Conservation (phyloP, 768 basidiomycete species). For the Harrya chromipes region DNA sequence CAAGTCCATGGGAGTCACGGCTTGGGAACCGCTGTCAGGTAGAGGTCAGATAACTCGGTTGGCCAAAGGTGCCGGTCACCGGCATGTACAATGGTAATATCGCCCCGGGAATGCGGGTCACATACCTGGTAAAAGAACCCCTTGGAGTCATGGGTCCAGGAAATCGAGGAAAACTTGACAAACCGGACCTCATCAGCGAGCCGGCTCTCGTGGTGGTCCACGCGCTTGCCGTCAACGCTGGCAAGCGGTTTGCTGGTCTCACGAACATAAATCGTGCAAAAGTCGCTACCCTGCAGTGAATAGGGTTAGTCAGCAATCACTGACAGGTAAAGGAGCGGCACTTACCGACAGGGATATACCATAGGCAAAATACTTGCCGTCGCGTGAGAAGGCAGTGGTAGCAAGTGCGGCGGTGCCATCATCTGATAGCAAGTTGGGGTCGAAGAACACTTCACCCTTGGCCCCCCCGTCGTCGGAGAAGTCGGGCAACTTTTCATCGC, state of each 20-base stretch:
- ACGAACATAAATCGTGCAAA: conserved; percentile 65
- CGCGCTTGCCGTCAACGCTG: conserved; percentile 33
- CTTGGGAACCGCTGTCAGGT: conserved; percentile 52
- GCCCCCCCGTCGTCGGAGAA: conserved; percentile 42
- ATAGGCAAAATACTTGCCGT: conserved; percentile 73
- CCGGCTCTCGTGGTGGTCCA: conserved; percentile 47
- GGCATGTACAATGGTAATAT: neutral
- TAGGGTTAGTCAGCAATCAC: neutral
- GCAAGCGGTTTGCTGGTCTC: conserved; percentile 57
- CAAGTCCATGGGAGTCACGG: conserved; percentile 42
- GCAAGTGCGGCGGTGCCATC: conserved; percentile 72
- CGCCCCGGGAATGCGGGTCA: neutral
- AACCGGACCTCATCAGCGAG: conserved; percentile 67
- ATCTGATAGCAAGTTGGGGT: conserved; percentile 67
- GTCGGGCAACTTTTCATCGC: conserved; percentile 50
- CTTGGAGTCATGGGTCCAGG: conserved; percentile 75
- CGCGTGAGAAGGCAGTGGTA: conserved; percentile 56
- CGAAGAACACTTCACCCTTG: conserved; percentile 74
- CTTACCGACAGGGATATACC: conserved; percentile 69
- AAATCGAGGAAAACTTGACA: conserved; percentile 72
- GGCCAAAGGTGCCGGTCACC: neutral
- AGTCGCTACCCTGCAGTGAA: conserved; percentile 62
- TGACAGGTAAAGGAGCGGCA: conserved; percentile 6
- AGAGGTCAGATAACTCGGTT: conserved; percentile 3
- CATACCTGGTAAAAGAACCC: conserved; percentile 81